These are phyloP conservation scores for Globisporangium parvum DNA, from an alignment of 352 stramenopile species.

Conservation along the genomic window DNA sequence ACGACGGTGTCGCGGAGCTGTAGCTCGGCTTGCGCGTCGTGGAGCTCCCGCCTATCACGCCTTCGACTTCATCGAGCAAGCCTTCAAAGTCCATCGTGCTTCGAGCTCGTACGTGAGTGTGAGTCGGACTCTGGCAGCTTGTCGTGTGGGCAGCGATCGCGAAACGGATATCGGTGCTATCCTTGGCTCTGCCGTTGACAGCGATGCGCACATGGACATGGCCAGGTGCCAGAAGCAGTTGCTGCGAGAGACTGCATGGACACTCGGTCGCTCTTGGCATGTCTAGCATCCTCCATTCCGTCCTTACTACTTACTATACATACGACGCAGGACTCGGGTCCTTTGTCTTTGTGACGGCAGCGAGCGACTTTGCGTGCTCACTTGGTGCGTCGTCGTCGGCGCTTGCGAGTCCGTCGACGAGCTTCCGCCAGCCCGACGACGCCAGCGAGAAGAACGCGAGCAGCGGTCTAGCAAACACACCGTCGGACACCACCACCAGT, in stretches of 20 bases:
- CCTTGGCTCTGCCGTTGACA: too few relatives aligned
- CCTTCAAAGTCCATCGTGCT: slow-evolving; percentile 61
- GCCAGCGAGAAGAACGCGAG: slow-evolving; percentile 62
- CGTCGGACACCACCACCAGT: not conserved
- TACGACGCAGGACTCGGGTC: not conserved
- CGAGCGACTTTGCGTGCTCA: not conserved
- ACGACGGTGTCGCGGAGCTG: not conserved
- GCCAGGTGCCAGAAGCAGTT: too few relatives aligned
- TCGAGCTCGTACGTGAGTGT: slow-evolving; percentile 1
- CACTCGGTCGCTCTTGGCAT: too few relatives aligned
- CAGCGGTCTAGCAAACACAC: slow-evolving; percentile 27
- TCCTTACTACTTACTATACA: slow-evolving; percentile 1
- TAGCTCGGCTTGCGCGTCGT: slow-evolving; percentile 9
- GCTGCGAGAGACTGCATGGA: too few relatives aligned
- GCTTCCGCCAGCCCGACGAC: slow-evolving; percentile 54
- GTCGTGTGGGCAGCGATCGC: too few relatives aligned
- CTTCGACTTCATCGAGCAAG: slow-evolving; percentile 66
- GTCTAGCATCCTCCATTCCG: too few relatives aligned
- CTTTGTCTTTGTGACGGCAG: not conserved
- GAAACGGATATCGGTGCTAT: too few relatives aligned
- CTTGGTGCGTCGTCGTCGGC: slow-evolving; percentile 23
- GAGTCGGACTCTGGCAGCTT: not conserved
- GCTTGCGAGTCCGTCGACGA: slow-evolving; percentile 41
- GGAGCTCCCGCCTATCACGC: slow-evolving; percentile 36
- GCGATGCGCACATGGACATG: too few relatives aligned